These are phyloP conservation scores for Coemansia sp. DNA, from an alignment of 192 early-diverging fungal genomes.

Conservation along the genomic window DNA sequence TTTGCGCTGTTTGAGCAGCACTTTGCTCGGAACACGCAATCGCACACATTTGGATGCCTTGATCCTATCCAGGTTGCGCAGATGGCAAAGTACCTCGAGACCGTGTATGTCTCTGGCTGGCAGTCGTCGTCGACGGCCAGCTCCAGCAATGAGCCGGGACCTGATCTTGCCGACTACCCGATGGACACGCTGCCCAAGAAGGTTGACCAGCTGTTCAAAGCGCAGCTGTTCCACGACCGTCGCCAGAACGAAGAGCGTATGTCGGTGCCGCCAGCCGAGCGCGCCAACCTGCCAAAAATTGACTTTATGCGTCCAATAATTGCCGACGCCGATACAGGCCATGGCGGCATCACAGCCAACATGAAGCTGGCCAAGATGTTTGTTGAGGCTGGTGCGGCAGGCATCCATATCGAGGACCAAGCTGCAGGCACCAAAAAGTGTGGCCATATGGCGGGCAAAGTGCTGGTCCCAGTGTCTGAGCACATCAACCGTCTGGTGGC, in stretches of 20 bases:
- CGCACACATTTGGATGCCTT: slow-evolving; percentile 91
- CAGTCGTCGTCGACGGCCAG: slow-evolving; percentile 96
- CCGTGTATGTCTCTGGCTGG: slow-evolving; percentile 97
- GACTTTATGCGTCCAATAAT: slow-evolving; percentile 95
- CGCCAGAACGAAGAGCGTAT: slow-evolving; percentile 91
- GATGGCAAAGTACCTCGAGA: slow-evolving; percentile 97
- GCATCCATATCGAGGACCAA: slow-evolving; percentile 93
- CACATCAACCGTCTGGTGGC: slow-evolving; percentile 97
- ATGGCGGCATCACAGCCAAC: slow-evolving; percentile 96
- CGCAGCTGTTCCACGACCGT: slow-evolving; percentile 96
- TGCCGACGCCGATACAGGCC: slow-evolving; percentile 97
- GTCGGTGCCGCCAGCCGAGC: slow-evolving; percentile 59
- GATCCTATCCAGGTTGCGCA: slow-evolving; percentile 93
- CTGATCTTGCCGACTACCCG: slow-evolving; percentile 98
- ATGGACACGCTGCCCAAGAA: slow-evolving; percentile 98
- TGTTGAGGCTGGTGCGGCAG: slow-evolving; percentile 94
- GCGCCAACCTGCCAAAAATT: slow-evolving; percentile 67
- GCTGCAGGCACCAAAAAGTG: slow-evolving; percentile 97
- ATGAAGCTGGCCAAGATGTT: slow-evolving; percentile 98
- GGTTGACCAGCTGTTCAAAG: slow-evolving; percentile 97
- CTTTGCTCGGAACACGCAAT: slow-evolving; percentile 73
- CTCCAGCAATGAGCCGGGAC: slow-evolving; percentile 92
- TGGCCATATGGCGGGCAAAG: slow-evolving; percentile 99
- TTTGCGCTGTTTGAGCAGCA: slow-evolving; percentile 79
- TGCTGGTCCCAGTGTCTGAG: slow-evolving; percentile 95